Evolutionary conservation across 208 protist species (phyloP).

Genomic region (Tritrichomonas foetus): DNA sequence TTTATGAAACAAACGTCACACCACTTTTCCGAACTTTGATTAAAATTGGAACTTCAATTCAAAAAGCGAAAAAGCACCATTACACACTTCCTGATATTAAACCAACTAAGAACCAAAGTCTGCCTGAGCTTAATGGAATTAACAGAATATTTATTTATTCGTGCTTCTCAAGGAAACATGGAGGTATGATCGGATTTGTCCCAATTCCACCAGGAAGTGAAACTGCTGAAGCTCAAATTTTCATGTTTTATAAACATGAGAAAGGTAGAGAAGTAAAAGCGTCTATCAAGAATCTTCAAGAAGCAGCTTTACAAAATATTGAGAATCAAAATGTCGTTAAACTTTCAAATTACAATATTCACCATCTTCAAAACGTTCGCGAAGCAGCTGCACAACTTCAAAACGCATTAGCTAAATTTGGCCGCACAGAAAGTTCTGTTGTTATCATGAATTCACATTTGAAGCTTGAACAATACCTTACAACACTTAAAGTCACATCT

Average conservation of each 20-base stretch:
- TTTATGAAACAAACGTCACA: constrained; percentile 8
- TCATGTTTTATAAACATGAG: background rate
- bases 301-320: background rate
- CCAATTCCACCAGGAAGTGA: background rate
- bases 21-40: background rate
- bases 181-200: background rate
- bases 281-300: background rate
- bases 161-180: background rate
- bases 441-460: background rate
- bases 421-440: background rate
- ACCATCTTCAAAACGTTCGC: background rate
- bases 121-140: background rate
- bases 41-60: background rate
- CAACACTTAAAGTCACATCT: background rate
- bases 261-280: background rate
- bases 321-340: background rate
- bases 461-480: background rate
- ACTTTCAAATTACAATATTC: background rate
- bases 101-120: background rate
- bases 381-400: background rate
- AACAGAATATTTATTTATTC: constrained; percentile 27
- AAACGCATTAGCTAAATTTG: background rate
- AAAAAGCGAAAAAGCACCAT: background rate
- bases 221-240: background rate
- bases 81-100: background rate